Evolutionary conservation across 208 protist species (phyloP).

Genomic region (Spongospora subterranea): DNA sequence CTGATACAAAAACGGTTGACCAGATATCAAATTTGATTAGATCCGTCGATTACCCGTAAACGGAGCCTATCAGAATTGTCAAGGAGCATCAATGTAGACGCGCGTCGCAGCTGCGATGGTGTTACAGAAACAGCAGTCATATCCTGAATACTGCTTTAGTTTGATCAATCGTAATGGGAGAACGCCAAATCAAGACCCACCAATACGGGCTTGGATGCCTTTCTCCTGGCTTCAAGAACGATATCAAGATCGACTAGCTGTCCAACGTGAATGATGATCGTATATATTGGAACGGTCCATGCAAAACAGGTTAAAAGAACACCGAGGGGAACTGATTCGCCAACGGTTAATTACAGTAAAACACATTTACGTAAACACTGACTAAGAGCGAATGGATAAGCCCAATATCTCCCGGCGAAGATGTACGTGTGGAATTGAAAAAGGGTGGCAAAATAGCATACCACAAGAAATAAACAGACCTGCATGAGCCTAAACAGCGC

Average conservation of each 20-base stretch:
- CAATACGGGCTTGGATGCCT: background rate
- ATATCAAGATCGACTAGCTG: conserved; percentile 50
- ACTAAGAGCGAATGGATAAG: background rate
- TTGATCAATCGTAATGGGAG: background rate
- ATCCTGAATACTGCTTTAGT: background rate
- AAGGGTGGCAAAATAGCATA: conserved; percentile 15
- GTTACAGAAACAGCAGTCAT: background rate
- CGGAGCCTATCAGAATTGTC: background rate
- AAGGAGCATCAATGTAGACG: conserved; percentile 22
- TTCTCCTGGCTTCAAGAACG: conserved; percentile 28
- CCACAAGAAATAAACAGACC: conserved; percentile 6
- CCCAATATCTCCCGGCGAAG: background rate
- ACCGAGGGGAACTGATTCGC: background rate
- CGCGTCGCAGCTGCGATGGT: background rate
- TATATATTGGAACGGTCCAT: conserved; percentile 4
- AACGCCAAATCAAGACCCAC: background rate
- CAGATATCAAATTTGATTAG: background rate
- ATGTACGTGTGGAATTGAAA: background rate
- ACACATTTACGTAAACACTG: background rate
- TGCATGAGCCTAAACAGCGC: conserved; percentile 10
- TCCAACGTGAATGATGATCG: conserved; percentile 53
- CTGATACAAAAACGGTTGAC: no score
- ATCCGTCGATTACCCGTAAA: background rate
- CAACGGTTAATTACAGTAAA: background rate
- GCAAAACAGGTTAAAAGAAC: conserved; percentile 13